Evolutionary conservation across 345 rosid genomes (phyloP).

Genomic region (Cardamine chenopodiifolia): DNA sequence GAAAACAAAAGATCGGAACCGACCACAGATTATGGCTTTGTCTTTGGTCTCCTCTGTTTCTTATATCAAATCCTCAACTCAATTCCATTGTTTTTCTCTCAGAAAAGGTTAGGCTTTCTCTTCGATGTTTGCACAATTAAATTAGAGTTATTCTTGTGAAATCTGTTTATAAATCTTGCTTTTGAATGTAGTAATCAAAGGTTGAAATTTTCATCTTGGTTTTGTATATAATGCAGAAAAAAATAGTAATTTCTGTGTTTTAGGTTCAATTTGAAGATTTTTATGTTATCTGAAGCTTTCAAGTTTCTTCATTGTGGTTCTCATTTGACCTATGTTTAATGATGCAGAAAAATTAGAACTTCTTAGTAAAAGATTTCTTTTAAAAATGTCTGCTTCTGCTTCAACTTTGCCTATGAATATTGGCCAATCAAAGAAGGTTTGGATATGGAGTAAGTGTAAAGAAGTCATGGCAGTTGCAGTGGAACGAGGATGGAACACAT

Average conservation of each 20-base stretch:
- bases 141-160: too few species aligned
- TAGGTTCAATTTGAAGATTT: neutral
- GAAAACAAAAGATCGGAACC: constrained; percentile 20
- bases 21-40: constrained; percentile 30
- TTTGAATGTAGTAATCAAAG: neutral
- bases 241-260: neutral
- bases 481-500: constrained; percentile 92
- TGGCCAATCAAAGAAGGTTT: constrained; percentile 61
- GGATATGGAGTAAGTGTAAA: constrained; percentile 81
- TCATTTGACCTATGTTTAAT: too few species aligned
- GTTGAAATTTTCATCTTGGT: constrained; percentile 16
- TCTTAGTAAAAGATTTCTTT: constrained; percentile 21
- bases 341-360: constrained; percentile 32
- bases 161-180: neutral
- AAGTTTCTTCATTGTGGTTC: constrained; percentile 13
- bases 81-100: constrained; percentile 13
- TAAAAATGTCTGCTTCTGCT: constrained; percentile 38
- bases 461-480: constrained; percentile 81
- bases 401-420: constrained; percentile 36
- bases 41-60: constrained; percentile 40
- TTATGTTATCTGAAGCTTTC: neutral
- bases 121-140: too few species aligned
- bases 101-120: constrained; percentile 29
- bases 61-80: constrained; percentile 9
- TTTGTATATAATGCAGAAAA: neutral